Conservation (phyloP, 148 eudicot genomes). For the Nepenthes gracilis region DNA sequence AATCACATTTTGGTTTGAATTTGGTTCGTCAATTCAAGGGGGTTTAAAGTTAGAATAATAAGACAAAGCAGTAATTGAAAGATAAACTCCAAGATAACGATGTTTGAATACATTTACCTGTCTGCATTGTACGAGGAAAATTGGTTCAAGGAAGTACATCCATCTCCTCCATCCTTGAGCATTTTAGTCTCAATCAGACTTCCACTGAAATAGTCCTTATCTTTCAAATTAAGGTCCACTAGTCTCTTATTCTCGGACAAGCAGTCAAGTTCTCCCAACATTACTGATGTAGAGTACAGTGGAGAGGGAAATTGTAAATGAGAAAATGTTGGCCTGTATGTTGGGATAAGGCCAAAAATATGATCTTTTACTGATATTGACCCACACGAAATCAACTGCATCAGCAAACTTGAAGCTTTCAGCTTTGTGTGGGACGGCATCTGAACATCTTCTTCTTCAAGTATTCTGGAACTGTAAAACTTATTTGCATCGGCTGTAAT, state of each 20-base stretch:
- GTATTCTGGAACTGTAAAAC: slow-evolving; percentile 55
- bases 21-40: neutral
- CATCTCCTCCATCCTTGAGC: slow-evolving; percentile 42
- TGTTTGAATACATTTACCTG: slow-evolving; percentile 27
- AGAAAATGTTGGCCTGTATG: slow-evolving; percentile 63
- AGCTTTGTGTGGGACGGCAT: slow-evolving; percentile 39
- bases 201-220: slow-evolving; percentile 90
- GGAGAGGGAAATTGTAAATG: slow-evolving; percentile 69
- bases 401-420: slow-evolving; percentile 63
- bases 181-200: slow-evolving; percentile 75
- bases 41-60: neutral
- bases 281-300: slow-evolving; percentile 63
- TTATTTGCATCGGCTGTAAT: slow-evolving; percentile 77
- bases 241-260: slow-evolving; percentile 57
- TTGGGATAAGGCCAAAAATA: slow-evolving; percentile 68
- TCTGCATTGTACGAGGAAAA: slow-evolving; percentile 75
- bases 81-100: neutral
- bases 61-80: neutral
- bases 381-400: slow-evolving; percentile 95
- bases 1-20: too few relatives aligned
- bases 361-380: slow-evolving; percentile 87
- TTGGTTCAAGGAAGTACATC: slow-evolving; percentile 42
- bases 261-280: slow-evolving; percentile 82
- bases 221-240: slow-evolving; percentile 57
- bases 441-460: slow-evolving; percentile 35